Base-by-base conservation (phyloP, 768 basidiomycete species). In the Rubroboletus pulcherrimus region DNA sequence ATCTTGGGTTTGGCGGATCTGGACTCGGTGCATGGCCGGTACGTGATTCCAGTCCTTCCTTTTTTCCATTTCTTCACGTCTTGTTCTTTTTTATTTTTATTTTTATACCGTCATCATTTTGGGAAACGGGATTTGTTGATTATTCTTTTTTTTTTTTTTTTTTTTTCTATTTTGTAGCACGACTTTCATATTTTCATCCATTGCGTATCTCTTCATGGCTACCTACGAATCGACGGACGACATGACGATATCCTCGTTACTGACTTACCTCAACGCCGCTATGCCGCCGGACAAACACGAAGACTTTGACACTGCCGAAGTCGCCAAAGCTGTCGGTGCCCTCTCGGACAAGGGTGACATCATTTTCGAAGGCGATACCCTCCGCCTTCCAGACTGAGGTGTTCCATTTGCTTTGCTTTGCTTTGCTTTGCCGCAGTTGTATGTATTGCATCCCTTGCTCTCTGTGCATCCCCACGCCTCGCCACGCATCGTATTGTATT, bases 281-380 rank as follows among this genome's bases (percentile, higher is more conserved):
- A 81, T 90, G 74, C 89, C 89, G 4, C 76, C 74, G 29, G 88
- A 89, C 66, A 90, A 90, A 70, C 83, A 89, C 65, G 88, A 90
- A 73, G 88, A 91, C 59, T 91, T 88, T 58, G 88, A 91, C 68
- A 88, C 86, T 12, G 77, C 78, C 2, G 89, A 91, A 71, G 86
- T 91, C 17, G 78, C 78, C 7, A 75, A 76, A 46, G 77, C 77
- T 4, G 78, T 78, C 14, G 78, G 73, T 1, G 61, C 67, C 12
- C 61, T 83, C 47, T 74, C 78, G 38, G 81, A 80, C 30, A 73
- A 73, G 54, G 80, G 81, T 0, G 69, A 75, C 38, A 71, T 84
- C 8, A 60, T 76, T 29, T 75, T 83, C 44, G 79, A 82, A 64
- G 83, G 82, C 6, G 83, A 85, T 35, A 73, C 66, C 29, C 57